phyloP scores from a whole-genome alignment of 306 rosid genomes.

The Cajanus cajan region DNA sequence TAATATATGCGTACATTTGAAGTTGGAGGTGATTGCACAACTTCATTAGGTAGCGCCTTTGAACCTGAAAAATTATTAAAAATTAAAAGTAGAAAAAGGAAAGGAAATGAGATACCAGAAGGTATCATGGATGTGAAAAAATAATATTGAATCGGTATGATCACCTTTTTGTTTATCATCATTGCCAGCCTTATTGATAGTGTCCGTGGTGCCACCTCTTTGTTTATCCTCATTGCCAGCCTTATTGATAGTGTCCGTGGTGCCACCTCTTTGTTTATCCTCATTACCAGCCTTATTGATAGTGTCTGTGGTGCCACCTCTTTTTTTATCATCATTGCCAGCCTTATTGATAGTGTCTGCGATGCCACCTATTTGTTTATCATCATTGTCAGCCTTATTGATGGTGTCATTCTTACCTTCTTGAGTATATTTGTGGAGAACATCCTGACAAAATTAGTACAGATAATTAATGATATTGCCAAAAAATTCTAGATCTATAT shows the following conservation, averaged over 20 bases:
- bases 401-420: conserved; percentile 46
- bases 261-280: conserved; percentile 36
- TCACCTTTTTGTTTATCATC: conserved; percentile 37
- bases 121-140: conserved; percentile 17
- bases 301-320: conserved; percentile 43
- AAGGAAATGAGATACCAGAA: conserved; percentile 9
- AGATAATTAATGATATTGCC: conserved; percentile 30
- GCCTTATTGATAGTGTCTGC: not conserved
- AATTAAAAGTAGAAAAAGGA: conserved; percentile 12
- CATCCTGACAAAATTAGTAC: conserved; percentile 58
- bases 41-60: conserved; percentile 40
- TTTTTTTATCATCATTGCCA: not conserved
- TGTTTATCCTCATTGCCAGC: conserved; percentile 31
- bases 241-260: conserved; percentile 11
- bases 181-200: conserved; percentile 4
- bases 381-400: conserved; percentile 9
- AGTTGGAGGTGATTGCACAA: conserved; percentile 41
- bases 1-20: conserved; percentile 52
- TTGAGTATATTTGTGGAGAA: conserved; percentile 43
- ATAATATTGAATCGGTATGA: conserved; percentile 27
- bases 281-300: not conserved
- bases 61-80: conserved; percentile 46
- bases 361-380: conserved; percentile 46
- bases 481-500: conserved; percentile 5
- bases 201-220: not conserved